Evolutionary conservation across 129 eudicot species (phyloP).

Genomic region (Mikania micrantha): DNA sequence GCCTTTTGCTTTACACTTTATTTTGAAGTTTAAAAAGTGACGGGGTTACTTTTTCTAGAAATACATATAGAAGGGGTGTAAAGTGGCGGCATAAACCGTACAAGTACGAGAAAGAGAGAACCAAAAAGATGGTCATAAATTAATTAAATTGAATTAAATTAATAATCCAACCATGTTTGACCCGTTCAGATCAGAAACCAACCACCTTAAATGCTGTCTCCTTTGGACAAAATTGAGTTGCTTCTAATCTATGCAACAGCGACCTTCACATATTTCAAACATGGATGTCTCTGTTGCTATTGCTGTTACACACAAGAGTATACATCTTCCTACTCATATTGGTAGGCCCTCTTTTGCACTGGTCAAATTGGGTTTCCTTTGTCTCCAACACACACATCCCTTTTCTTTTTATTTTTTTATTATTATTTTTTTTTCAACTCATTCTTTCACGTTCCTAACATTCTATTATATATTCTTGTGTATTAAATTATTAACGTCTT

Average conservation of each 20-base stretch:
- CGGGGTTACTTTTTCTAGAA: not conserved
- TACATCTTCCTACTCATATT: not conserved
- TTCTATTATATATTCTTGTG: too few species aligned
- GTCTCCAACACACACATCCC: too few species aligned
- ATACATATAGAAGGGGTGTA: not conserved
- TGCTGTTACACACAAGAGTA: not conserved
- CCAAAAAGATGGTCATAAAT: not conserved
- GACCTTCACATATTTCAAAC: slow-evolving; percentile 24
- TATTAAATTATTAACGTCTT: too few species aligned
- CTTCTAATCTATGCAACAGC: slow-evolving; percentile 28
- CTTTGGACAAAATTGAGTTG: slow-evolving; percentile 23
- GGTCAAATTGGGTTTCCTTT: slow-evolving; percentile 8
- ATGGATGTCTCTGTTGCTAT: not conserved
- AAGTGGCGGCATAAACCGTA: slow-evolving; percentile 11
- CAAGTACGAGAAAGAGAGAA: not conserved
- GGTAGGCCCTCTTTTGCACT: slow-evolving; percentile 10
- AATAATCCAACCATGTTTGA: slow-evolving; percentile 13
- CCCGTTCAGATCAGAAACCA: slow-evolving; percentile 24
- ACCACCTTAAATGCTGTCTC: slow-evolving; percentile 30
- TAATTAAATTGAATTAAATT: too few species aligned
- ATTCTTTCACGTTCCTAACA: too few species aligned
- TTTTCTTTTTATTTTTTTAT: too few species aligned
- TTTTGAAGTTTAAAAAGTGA: not conserved
- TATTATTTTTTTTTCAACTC: too few species aligned
- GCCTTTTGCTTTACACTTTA: not conserved